Evolutionary conservation across 2,329 filamentous ascomycete species (phyloP).

Genomic region (Fonsecaea pugnacius): DNA sequence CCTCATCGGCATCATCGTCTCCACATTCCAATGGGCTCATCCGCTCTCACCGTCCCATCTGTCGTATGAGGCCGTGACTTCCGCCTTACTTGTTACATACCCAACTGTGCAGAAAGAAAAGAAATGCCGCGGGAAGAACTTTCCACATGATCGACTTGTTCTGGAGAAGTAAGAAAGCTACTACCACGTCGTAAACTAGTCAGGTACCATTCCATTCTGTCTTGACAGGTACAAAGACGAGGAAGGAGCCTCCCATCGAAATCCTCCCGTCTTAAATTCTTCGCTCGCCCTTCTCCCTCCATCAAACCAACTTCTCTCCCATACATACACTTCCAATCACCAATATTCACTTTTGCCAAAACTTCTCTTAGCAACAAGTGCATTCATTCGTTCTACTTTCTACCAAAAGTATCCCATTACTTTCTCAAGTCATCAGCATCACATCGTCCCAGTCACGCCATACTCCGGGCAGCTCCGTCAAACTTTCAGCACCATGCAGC

Average conservation of each 20-base stretch:
- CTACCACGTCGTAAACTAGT: neutral
- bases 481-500: slow-evolving; percentile 28
- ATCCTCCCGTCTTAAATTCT: neutral
- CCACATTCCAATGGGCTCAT: neutral
- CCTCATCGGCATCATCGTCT: neutral
- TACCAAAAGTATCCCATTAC: neutral
- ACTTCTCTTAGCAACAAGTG: neutral
- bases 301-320: neutral
- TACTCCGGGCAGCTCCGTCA: neutral
- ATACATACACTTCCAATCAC: neutral
- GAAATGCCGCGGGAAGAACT: neutral
- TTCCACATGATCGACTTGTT: slow-evolving; percentile 1
- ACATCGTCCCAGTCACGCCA: neutral
- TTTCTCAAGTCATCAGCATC: neutral
- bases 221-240: neutral
- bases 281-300: slow-evolving; percentile 6
- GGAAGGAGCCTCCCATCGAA: neutral
- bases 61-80: neutral
- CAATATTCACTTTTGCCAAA: neutral
- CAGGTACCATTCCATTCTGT: slow-evolving; percentile 6
- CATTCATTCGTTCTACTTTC: neutral
- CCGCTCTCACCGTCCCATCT: neutral
- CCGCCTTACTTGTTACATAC: neutral
- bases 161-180: neutral
- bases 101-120: no score